Percentiles rank a stretch among this genome's conserved stretches.
phyloP scores from a whole-genome alignment of 208 protist genomes.

The Acanthamoeba castellanii region DNA sequence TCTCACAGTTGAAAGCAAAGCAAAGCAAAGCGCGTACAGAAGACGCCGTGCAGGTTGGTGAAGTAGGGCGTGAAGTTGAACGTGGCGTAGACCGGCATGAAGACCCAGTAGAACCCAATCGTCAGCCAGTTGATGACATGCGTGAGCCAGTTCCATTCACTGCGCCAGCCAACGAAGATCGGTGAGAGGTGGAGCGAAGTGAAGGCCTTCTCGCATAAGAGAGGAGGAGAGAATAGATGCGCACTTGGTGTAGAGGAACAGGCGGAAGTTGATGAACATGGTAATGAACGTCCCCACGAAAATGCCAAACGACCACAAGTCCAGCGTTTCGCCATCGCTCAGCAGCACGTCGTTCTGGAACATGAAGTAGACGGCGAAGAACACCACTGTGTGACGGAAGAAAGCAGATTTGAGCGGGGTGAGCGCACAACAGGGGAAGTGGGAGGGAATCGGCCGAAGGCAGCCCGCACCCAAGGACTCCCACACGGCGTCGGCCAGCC shows the following conservation, averaged over 20 bases:
- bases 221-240: neutral
- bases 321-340: neutral
- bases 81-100: neutral
- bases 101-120: slow-evolving; percentile 34
- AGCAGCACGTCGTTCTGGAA: neutral
- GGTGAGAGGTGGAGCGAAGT: neutral
- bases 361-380: slow-evolving; percentile 25
- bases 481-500: slow-evolving; percentile 52
- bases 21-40: neutral
- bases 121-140: slow-evolving; percentile 23
- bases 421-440: neutral
- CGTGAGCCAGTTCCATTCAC: slow-evolving; percentile 36
- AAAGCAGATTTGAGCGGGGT: neutral
- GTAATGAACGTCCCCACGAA: neutral
- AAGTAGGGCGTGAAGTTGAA: neutral
- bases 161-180: neutral
- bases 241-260: slow-evolving; percentile 40
- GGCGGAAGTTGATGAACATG: slow-evolving; percentile 36
- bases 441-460: neutral
- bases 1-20: neutral
- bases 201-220: neutral
- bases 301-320: neutral
- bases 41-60: slow-evolving; percentile 2
- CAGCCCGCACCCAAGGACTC: neutral
- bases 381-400: neutral